These are phyloP conservation scores for Blepharisma japonicum DNA, from an alignment of 73 alveolate genomes.

Conservation along the genomic window DNA sequence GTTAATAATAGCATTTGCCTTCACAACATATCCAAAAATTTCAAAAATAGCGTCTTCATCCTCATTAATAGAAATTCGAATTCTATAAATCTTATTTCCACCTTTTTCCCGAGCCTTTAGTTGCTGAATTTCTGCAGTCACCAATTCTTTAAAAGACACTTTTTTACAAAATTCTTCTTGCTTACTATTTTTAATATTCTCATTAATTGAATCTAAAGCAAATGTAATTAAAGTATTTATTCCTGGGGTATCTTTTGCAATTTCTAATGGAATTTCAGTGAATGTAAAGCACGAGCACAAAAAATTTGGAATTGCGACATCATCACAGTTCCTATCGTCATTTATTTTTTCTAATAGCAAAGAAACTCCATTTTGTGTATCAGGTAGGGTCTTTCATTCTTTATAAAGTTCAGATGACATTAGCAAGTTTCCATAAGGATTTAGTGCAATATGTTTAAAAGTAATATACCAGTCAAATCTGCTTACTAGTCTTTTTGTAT, in stretches of 20 bases:
- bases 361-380: background rate
- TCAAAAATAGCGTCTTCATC: background rate
- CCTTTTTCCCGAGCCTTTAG: background rate
- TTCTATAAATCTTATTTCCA: background rate
- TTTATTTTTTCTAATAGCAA: conserved; percentile 8
- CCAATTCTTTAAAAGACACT: background rate
- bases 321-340: conserved; percentile 1
- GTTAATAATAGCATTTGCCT: background rate
- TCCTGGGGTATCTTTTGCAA: background rate
- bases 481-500: conserved; percentile 16
- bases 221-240: background rate
- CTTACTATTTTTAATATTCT: background rate
- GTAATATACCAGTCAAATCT: conserved; percentile 25
- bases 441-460: background rate
- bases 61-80: background rate
- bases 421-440: conserved; percentile 7
- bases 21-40: background rate
- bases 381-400: background rate
- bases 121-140: background rate
- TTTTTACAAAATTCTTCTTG: background rate
- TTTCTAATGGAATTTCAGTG: background rate
- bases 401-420: background rate
- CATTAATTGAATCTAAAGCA: background rate
- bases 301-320: background rate
- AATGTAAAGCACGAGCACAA: background rate